Conservation (phyloP, 2,329 filamentous ascomycete species). For the Colletotrichum sp. region DNA sequence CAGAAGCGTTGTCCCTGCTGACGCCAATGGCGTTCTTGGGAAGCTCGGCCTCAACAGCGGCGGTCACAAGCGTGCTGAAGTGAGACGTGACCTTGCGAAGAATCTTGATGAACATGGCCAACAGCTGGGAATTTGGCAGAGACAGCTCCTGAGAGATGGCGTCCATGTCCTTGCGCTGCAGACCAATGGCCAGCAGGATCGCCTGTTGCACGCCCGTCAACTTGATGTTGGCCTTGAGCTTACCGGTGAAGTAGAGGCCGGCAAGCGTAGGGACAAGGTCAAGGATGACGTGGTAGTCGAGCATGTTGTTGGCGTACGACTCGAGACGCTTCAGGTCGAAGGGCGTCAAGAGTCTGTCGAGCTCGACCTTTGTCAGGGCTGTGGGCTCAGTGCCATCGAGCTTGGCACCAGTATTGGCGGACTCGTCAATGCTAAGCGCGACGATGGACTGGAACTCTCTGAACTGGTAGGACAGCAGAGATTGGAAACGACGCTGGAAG, state of each 20-base stretch:
- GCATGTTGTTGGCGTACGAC: constrained; percentile 94
- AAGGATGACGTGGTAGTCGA: constrained; percentile 97
- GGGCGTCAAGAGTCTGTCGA: constrained; percentile 82
- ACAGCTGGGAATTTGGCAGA: constrained; percentile 76
- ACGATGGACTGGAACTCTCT: constrained; percentile 78
- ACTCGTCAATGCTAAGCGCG: constrained; percentile 87
- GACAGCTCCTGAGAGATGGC: constrained; percentile 79
- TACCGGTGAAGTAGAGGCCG: constrained; percentile 82
- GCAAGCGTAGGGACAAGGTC: constrained; percentile 89
- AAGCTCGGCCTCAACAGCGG: constrained; percentile 72
- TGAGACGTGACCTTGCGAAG: constrained; percentile 84
- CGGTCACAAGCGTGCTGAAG: constrained; percentile 77
- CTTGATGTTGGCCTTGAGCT: constrained; percentile 69
- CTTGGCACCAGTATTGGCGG: constrained; percentile 75
- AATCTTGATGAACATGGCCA: constrained; percentile 98
- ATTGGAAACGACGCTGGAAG: constrained; percentile 93
- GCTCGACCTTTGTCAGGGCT: constrained; percentile 73
- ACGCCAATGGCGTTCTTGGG: constrained; percentile 65
- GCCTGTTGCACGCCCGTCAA: constrained; percentile 85
- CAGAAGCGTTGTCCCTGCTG: constrained; percentile 63
- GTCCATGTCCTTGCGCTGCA: constrained; percentile 89
- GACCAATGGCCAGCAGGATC: constrained; percentile 86
- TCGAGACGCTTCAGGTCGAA: constrained; percentile 96
- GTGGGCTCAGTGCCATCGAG: constrained; percentile 58
- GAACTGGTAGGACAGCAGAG: constrained; percentile 92